These are phyloP conservation scores for Lodderomyces orthopsilosis DNA, from an alignment of 1,139 yeast genomes.

Conservation along the genomic window DNA sequence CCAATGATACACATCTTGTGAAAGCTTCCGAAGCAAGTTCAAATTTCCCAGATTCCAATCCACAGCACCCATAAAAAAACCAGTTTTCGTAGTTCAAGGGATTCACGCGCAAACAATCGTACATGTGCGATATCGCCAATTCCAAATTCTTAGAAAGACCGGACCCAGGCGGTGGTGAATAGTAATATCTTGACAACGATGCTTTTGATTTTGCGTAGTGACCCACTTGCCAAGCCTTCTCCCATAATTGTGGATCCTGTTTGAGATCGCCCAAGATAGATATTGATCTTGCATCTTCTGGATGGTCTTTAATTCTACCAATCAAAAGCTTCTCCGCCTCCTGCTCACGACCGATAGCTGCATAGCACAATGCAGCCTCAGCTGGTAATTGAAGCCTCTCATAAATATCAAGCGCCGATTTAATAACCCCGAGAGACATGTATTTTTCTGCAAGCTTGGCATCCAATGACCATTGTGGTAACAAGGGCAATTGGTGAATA, in stretches of 20 bases:
- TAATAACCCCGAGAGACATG: constrained; percentile 80
- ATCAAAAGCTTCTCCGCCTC: constrained; percentile 63
- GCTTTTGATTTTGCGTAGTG: constrained; percentile 83
- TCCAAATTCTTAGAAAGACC: constrained; percentile 53
- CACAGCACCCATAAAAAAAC: constrained; percentile 92
- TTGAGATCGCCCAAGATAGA: constrained; percentile 85
- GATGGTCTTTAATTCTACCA: constrained; percentile 52
- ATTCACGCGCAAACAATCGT: constrained; percentile 69
- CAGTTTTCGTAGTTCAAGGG: constrained; percentile 84
- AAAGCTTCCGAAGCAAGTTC: constrained; percentile 90
- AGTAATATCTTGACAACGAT: constrained; percentile 71
- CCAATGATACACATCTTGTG: constrained; percentile 84
- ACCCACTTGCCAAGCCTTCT: constrained; percentile 83
- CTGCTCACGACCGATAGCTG: constrained; percentile 74
- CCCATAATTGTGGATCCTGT: constrained; percentile 77
- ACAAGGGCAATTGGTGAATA: constrained; percentile 70
- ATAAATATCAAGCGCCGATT: constrained; percentile 87
- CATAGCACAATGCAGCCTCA: constrained; percentile 89
- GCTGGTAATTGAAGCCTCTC: constrained; percentile 73
- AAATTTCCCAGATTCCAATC: constrained; percentile 69
- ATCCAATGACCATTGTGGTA: constrained; percentile 88
- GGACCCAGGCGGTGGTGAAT: constrained; percentile 58
- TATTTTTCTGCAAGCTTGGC: constrained; percentile 80
- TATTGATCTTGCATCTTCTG: constrained; percentile 80
- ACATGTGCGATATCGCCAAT: constrained; percentile 63